These are phyloP conservation scores for Sphaceloma murrayae DNA, from an alignment of 2,329 filamentous ascomycete species.

Conservation along the genomic window DNA sequence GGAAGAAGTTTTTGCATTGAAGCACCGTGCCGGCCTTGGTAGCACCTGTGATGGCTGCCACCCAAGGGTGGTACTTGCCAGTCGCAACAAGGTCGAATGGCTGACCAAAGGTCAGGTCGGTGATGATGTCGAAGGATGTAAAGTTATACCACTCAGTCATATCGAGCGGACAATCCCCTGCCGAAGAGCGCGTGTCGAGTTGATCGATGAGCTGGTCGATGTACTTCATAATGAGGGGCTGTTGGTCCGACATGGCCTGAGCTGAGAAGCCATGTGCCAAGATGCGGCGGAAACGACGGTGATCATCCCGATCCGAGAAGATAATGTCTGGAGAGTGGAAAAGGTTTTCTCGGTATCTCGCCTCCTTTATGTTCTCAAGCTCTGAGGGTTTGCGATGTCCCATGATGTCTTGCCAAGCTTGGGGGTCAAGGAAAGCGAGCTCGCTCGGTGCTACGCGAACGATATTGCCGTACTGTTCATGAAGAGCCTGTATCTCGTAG, in stretches of 20 bases:
- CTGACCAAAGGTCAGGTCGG: slow-evolving; percentile 26
- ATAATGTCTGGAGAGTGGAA: slow-evolving; percentile 3
- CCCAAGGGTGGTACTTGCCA: slow-evolving; percentile 9
- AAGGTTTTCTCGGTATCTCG: neutral
- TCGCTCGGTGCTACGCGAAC: slow-evolving; percentile 42
- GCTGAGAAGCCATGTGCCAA: slow-evolving; percentile 8
- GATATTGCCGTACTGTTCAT: slow-evolving; percentile 36
- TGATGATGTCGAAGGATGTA: slow-evolving; percentile 25
- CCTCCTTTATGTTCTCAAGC: slow-evolving; percentile 3
- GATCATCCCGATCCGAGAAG: slow-evolving; percentile 10
- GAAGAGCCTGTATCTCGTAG: slow-evolving; percentile 24
- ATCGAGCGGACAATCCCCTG: slow-evolving; percentile 21
- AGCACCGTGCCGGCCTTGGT: neutral
- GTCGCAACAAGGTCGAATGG: slow-evolving; percentile 25
- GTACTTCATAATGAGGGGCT: slow-evolving; percentile 27
- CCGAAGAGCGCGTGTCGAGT: slow-evolving; percentile 20
- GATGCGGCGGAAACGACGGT: slow-evolving; percentile 6
- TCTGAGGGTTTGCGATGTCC: slow-evolving; percentile 24
- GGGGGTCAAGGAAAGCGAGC: slow-evolving; percentile 23
- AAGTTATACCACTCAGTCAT: slow-evolving; percentile 28
- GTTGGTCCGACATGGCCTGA: slow-evolving; percentile 19
- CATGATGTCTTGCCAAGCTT: slow-evolving; percentile 24
- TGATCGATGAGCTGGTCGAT: slow-evolving; percentile 22
- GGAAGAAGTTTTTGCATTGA: slow-evolving; percentile 2
- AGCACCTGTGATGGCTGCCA: neutral